phyloP scores from a whole-genome alignment of 2,329 filamentous ascomycete genomes.

The Cryphonectria radicalis region DNA sequence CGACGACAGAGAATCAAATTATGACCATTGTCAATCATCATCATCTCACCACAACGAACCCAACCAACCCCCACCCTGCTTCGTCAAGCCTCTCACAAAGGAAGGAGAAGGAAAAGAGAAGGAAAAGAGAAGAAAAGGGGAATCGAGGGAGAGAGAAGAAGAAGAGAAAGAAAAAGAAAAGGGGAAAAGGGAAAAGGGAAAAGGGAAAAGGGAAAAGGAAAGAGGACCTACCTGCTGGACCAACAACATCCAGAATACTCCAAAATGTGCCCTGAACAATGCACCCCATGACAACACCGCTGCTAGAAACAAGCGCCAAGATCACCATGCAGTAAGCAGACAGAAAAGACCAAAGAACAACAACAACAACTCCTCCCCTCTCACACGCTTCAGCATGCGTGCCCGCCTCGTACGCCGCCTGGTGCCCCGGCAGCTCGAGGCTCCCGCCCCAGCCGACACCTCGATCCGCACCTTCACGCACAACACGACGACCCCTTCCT shows the following conservation, averaged over 20 bases:
- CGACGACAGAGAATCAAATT: not conserved
- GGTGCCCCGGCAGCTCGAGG: conserved; percentile 32
- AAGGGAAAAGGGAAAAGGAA: no score
- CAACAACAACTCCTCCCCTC: not conserved
- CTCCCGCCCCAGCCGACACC: conserved; percentile 26
- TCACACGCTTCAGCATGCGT: conserved; percentile 40
- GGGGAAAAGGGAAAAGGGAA: no score
- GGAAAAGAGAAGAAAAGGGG: not conserved
- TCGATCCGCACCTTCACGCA: conserved; percentile 59
- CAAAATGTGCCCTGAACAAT: not conserved
- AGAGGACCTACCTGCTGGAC: not conserved
- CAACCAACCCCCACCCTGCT: not conserved
- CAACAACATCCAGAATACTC: not conserved
- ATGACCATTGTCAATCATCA: not conserved
- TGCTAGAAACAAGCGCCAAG: not conserved
- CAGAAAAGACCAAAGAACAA: not conserved
- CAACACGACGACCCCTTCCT: conserved; percentile 48
- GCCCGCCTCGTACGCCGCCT: conserved; percentile 44
- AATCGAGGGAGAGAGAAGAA: not conserved
- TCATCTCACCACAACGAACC: not conserved
- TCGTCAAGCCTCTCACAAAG: not conserved
- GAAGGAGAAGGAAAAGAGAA: not conserved
- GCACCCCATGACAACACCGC: not conserved
- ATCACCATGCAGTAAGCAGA: not conserved
- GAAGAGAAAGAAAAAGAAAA: no score